Conservation (phyloP, 2,329 filamentous ascomycete genomes). For the Helminthosporium solani region DNA sequence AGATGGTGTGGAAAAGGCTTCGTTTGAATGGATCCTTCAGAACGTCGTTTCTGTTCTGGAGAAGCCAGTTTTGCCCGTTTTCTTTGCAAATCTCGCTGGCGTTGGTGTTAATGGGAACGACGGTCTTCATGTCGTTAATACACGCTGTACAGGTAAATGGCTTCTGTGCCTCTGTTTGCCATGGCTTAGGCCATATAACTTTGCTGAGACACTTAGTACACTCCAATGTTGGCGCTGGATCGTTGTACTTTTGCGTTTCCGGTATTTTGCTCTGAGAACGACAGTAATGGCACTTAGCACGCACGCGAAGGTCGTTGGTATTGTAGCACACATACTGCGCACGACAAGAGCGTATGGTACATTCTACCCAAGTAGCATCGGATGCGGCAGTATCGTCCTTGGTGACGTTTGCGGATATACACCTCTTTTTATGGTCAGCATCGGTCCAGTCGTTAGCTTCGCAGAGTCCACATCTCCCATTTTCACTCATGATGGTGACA, state of each 20-base stretch:
- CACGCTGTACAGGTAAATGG: conserved; percentile 51
- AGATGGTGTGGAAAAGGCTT: conserved; percentile 40
- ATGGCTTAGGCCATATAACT: conserved; percentile 51
- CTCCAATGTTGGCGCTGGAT: conserved; percentile 46
- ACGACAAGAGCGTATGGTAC: conserved; percentile 45
- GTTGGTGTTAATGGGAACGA: conserved; percentile 43
- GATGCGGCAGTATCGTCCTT: conserved; percentile 35
- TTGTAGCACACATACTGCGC: conserved; percentile 56
- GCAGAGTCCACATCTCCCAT: conserved; percentile 48
- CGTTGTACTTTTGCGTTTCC: conserved; percentile 1
- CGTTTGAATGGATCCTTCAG: conserved; percentile 44
- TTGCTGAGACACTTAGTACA: conserved; percentile 50
- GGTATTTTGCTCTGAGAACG: conserved; percentile 24
- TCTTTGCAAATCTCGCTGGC: conserved; percentile 42
- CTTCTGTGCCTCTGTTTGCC: conserved; percentile 30
- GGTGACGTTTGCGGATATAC: conserved; percentile 29
- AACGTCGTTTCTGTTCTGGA: conserved; percentile 44
- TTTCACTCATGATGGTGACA: conserved; percentile 50
- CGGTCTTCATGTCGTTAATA: conserved; percentile 34
- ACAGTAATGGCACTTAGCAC: conserved; percentile 54
- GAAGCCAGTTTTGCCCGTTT: conserved; percentile 48
- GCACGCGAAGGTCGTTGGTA: conserved; percentile 43
- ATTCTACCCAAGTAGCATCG: conserved; percentile 51
- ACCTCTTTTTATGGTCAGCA: conserved; percentile 21
- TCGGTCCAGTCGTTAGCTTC: conserved; percentile 14